Base-by-base conservation (phyloP, 106 monocot genomes). In the Dendrobium huoshanense region DNA sequence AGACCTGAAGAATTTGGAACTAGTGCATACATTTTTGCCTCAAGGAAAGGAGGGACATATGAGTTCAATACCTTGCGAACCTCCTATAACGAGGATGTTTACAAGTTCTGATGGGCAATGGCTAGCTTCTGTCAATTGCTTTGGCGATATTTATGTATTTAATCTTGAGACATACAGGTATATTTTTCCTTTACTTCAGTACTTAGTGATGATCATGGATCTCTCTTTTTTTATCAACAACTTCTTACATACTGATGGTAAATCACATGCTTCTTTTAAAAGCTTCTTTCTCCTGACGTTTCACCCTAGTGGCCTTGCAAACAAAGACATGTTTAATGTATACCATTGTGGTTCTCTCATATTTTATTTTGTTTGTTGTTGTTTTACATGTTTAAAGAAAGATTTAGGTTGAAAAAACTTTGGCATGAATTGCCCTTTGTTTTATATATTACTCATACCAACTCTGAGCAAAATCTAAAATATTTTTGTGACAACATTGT, bases 141-240 rank as follows among this genome's bases (percentile, higher is more conserved):
- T 85, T 83, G 98, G 98, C 68, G 98, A 99, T 80, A 93, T 99
- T 48, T 95, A 99, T 73, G 55, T 99, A 75, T 95, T 99, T 79
- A 92, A 95, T 75, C 85, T 99, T 11, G 98, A 99, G 84, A 90
- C 78, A 59, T 77, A 91, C 44, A 95, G 91, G 98, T 95, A 77
- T 31, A 65, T 73, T 51, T 74, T 44, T 1, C 15, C 41, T 20
- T 41, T 29, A 15, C 72, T 44, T 47, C n/a, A 55, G n/a, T 47
- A 29, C 20, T 20, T 74, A 5, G 42, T 6, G 43, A 22, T 7
- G 15, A 19, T n/a, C 20, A 74, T 42, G 43, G 7, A 41, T 2
- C 41, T 74, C 43, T 41, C 33, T 44, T 20, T 74, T 70, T 70
- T 15, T 13, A 70, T 31, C 2, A 70, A 11, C 29, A 70, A 29